Evolutionary conservation across 179 eudicot species (phyloP), one percentile per base, ranked within the genome.

Genomic region (Heliamphora pulchella): DNA sequence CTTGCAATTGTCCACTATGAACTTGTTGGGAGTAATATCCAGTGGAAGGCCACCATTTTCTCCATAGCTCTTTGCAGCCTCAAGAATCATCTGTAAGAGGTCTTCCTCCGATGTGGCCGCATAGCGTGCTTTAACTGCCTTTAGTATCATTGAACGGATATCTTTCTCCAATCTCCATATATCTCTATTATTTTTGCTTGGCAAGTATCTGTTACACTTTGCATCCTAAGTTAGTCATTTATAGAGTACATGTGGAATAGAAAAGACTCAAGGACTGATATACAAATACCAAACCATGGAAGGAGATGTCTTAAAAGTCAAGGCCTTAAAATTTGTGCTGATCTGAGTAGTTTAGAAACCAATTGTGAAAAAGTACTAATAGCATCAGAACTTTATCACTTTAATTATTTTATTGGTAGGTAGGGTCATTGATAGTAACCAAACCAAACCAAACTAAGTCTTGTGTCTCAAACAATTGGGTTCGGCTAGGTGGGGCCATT

Each of bases 1-100:
- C 82, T 89, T 91, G 89, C 92, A 89, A 59, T 91, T 89, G 57
- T 91, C 94, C 7, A 91, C 87, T 58, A 91, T 78, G 74, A 89
- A 83, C 82, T 72, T 88, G 79, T 79, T 75, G 9, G 76, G 59
- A 66, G 85, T 71, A 22, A 85, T 71, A 66, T 85, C 80, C 64
- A 54, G 69, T 17, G 85, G 81, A 57, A 77, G 43, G 8, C 77
- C 78, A 79, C 78, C 58, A 53, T 70, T 77, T 3, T 79, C 85
- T 55, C 67, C 82, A 65, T 72, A 82, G n/a, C 44, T 84, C 83
- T 84, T 78, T 22, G 89, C 89, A 63, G 87, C 86, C 78, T 80
- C 87, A 5, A 88, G 86, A 79, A 90, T 80, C 78, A 78, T 77
- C 13, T 90, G 90, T 22, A 90, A 83, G 80, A 90, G 88, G 86